Conservation (phyloP, 1,139 yeast species). For the Taiozyma sp. region DNA sequence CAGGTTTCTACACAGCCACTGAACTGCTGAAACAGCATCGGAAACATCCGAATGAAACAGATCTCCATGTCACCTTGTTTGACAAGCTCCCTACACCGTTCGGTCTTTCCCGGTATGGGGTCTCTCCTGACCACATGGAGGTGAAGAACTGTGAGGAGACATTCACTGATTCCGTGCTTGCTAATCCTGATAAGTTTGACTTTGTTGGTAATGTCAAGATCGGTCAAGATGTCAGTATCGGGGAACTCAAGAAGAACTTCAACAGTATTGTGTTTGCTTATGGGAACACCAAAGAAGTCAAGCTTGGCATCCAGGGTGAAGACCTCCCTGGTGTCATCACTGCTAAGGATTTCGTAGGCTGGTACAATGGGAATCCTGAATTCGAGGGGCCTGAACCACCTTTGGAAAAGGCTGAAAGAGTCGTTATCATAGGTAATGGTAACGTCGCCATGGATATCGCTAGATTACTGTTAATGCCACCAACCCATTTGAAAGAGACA, state of each 20-base stretch:
- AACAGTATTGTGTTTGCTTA: slow-evolving; percentile 77
- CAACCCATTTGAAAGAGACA: slow-evolving; percentile 47
- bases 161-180: slow-evolving; percentile 47
- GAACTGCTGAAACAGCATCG: slow-evolving; percentile 55
- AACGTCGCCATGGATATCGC: slow-evolving; percentile 96
- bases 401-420: slow-evolving; percentile 56
- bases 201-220: slow-evolving; percentile 75
- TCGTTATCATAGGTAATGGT: slow-evolving; percentile 91
- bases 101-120: slow-evolving; percentile 90
- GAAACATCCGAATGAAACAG: slow-evolving; percentile 15
- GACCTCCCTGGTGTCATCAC: slow-evolving; percentile 62
- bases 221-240: slow-evolving; percentile 53
- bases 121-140: slow-evolving; percentile 99
- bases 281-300: slow-evolving; percentile 70
- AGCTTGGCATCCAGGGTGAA: slow-evolving; percentile 57
- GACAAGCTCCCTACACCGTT: slow-evolving; percentile 87
- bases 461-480: slow-evolving; percentile 63
- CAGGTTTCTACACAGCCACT: slow-evolving; percentile 89
- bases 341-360: slow-evolving; percentile 86
- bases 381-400: slow-evolving; percentile 34
- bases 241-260: slow-evolving; percentile 48
- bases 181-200: slow-evolving; percentile 36
- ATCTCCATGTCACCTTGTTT: slow-evolving; percentile 55
- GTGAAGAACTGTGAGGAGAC: slow-evolving; percentile 88
- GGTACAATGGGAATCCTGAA: slow-evolving; percentile 93